Conservation (phyloP, 179 eudicot genomes). For the Silene vulgaris region DNA sequence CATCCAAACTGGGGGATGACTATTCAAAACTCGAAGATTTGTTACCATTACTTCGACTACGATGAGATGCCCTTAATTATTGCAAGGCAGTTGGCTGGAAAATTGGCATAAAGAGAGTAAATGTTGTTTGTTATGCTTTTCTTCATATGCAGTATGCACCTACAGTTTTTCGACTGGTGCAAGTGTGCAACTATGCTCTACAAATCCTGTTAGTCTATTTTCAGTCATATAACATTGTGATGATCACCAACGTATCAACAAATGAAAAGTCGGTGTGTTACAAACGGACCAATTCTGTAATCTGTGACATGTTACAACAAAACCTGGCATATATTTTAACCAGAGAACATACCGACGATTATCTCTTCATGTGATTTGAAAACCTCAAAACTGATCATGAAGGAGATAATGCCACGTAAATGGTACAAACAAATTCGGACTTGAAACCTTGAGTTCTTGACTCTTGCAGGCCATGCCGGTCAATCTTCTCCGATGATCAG, state of each 20-base stretch:
- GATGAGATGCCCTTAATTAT: too few relatives aligned
- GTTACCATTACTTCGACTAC: too few relatives aligned
- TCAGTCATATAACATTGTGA: neutral
- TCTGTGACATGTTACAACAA: conserved; percentile 28
- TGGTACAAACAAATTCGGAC: neutral
- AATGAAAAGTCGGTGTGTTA: conserved; percentile 11
- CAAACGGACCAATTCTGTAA: conserved; percentile 14
- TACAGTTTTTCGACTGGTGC: too few relatives aligned
- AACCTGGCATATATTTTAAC: conserved; percentile 21
- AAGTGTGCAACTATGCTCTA: neutral
- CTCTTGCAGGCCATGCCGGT: conserved; percentile 9
- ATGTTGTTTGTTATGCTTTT: too few relatives aligned
- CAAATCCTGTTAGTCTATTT: neutral
- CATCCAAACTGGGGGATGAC: too few relatives aligned
- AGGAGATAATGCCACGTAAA: conserved; percentile 11
- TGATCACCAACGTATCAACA: conserved; percentile 1
- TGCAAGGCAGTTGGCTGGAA: too few relatives aligned
- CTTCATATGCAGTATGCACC: too few relatives aligned
- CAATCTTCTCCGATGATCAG: conserved; percentile 20
- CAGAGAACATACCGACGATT: conserved; percentile 18
- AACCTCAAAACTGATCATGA: conserved; percentile 17
- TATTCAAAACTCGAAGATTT: too few relatives aligned
- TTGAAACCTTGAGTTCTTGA: conserved; percentile 12
- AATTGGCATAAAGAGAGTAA: too few relatives aligned
- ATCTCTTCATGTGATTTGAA: conserved; percentile 9